Conservation (phyloP, 441 rosid genomes). For the Erysimum cheiri region DNA sequence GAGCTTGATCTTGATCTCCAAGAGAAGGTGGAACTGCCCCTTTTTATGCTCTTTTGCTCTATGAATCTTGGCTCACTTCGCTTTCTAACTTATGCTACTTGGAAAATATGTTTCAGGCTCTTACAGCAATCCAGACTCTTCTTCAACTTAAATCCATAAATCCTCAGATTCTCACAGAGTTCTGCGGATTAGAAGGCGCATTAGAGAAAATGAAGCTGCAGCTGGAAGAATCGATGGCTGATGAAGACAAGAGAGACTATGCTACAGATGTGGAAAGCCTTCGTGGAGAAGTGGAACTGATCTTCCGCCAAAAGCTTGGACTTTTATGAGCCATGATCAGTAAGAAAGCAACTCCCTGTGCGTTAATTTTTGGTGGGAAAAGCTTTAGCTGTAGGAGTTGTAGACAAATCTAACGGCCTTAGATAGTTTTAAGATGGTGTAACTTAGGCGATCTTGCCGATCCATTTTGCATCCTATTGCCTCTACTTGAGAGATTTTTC, state of each 20-base stretch:
- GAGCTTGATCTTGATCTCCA: slow-evolving; percentile 84
- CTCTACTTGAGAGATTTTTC: neutral
- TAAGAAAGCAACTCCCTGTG: slow-evolving; percentile 28
- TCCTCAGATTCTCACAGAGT: slow-evolving; percentile 65
- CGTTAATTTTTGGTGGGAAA: slow-evolving; percentile 22
- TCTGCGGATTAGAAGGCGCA: slow-evolving; percentile 68
- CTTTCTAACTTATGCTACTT: slow-evolving; percentile 16
- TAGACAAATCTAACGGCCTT: slow-evolving; percentile 4
- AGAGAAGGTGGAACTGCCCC: slow-evolving; percentile 65
- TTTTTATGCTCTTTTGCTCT: neutral
- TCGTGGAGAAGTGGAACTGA: slow-evolving; percentile 68
- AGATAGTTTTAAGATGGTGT: slow-evolving; percentile 34
- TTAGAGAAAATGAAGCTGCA: slow-evolving; percentile 69
- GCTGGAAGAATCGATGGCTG: slow-evolving; percentile 61
- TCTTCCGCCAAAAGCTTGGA: slow-evolving; percentile 63
- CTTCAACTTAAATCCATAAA: slow-evolving; percentile 67
- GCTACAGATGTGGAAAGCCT: slow-evolving; percentile 71
- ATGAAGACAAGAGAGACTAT: slow-evolving; percentile 67
- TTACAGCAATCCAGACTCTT: slow-evolving; percentile 70
- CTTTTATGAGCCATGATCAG: slow-evolving; percentile 44
- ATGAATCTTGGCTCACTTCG: neutral
- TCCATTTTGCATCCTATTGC: slow-evolving; percentile 18
- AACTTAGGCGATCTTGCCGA: slow-evolving; percentile 17
- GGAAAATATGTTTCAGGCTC: slow-evolving; percentile 59
- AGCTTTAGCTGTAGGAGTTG: slow-evolving; percentile 36